Base-by-base conservation (phyloP, 1,139 yeast genomes). In the Maudiozyma humilis region DNA sequence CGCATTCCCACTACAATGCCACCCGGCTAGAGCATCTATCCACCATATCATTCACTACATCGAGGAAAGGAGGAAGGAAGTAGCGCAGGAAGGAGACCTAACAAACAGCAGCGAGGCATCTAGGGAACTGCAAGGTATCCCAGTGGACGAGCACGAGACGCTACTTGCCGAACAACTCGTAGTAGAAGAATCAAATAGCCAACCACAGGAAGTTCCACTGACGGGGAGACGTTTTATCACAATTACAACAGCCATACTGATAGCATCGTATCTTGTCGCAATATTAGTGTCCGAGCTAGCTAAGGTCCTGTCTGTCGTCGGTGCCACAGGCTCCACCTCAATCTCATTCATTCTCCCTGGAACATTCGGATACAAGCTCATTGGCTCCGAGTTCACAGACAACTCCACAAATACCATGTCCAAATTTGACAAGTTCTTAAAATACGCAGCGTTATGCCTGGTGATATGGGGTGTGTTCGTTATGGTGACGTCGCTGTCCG, bases 301-400 rank as follows among this genome's bases (percentile, higher is more conserved):
- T 42, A 80, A 78, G 46, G 94, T 91, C 32, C 71, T 89, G 49
- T 95, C 96, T 4, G 79, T 89, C 64, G 96, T 89, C 4, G 97
- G 97, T 2, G 82, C 95, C 2, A 89, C 96, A 0, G 97, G 97
- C 0, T 86, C 95, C 2, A 88, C 96, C 0, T 82, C 95, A 13
- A 89, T 89, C 47, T 85, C 96, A 14, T 89, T 89, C 62, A 88
- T 89, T 43, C 72, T 89, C 45, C 97, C 97, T 0, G 97, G 97
- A 0, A 69, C 88, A 32, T 89, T 89, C 64, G 95, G 94, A 12
- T 87, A 73, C 65, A 73, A 76, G 54, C 71, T 88, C 51, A 75
- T 82, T 29, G 73, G 74, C 2, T 64, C 73, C 2, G 71, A 80
- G 35, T 60, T 67, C 43, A 15, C 58, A 62, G n/a, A 52, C 57